These are phyloP conservation scores for Neurospora pannonica DNA, from an alignment of 495 filamentous ascomycete species.

Conservation along the genomic window DNA sequence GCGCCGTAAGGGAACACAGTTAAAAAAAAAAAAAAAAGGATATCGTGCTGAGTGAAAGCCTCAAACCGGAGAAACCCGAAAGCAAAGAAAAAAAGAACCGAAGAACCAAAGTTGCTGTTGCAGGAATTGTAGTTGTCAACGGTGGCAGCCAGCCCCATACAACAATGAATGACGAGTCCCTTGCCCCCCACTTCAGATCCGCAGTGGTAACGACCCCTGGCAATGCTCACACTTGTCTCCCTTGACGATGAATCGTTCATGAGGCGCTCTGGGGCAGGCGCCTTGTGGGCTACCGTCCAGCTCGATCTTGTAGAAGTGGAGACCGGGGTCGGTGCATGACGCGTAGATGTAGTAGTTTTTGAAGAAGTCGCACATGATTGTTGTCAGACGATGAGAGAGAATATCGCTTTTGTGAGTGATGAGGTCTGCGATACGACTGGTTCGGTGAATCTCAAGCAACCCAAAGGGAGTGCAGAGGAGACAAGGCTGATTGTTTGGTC, in stretches of 20 bases:
- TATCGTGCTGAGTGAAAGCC: background rate
- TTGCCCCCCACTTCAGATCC: background rate
- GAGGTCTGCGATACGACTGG: background rate
- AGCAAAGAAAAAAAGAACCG: no score
- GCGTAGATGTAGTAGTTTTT: constrained; percentile 74
- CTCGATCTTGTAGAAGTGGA: constrained; percentile 59
- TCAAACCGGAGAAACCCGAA: background rate
- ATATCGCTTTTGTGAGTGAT: background rate
- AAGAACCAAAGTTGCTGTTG: background rate
- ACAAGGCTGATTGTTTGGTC: background rate
- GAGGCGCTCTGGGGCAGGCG: constrained; percentile 56
- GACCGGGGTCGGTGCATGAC: constrained; percentile 52
- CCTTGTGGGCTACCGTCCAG: constrained; percentile 53
- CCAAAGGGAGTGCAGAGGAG: background rate
- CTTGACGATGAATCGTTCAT: constrained; percentile 60
- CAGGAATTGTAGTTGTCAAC: background rate
- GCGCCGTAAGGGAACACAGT: background rate
- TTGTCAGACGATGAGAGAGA: background rate
- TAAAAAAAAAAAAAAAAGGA: background rate
- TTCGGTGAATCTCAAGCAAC: background rate
- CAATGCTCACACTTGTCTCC: background rate
- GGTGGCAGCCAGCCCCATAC: background rate
- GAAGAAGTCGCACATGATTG: constrained; percentile 67
- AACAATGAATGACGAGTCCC: constrained; percentile 3
- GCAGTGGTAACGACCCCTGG: background rate